Evolutionary conservation across 1,139 yeast species (phyloP).

Genomic region (Hyphopichia wangnamkhiaoensis): DNA sequence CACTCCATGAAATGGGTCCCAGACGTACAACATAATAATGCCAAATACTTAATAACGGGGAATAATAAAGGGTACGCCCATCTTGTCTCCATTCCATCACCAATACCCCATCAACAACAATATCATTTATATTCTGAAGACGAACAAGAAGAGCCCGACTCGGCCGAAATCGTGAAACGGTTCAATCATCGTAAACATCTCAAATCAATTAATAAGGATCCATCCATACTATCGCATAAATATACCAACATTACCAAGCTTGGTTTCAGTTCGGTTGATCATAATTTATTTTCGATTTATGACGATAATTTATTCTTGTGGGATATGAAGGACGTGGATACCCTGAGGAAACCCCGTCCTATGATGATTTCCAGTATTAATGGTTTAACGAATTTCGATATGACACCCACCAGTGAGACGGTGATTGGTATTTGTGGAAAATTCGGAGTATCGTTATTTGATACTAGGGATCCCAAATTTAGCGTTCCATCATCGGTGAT

Average conservation of each 20-base stretch:
- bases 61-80: constrained; percentile 72
- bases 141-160: constrained; percentile 32
- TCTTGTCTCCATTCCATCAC: constrained; percentile 64
- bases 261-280: constrained; percentile 20
- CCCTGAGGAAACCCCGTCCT: constrained; percentile 45
- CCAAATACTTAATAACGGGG: constrained; percentile 58
- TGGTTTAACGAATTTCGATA: constrained; percentile 56
- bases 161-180: constrained; percentile 73
- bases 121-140: constrained; percentile 9
- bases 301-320: constrained; percentile 68
- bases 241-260: constrained; percentile 29
- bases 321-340: constrained; percentile 62
- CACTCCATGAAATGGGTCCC: constrained; percentile 67
- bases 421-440: constrained; percentile 62
- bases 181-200: constrained; percentile 73
- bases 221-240: constrained; percentile 18
- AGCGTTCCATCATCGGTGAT: constrained; percentile 30
- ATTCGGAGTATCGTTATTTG: constrained; percentile 71
- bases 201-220: constrained; percentile 24
- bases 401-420: constrained; percentile 37
- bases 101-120: constrained; percentile 16
- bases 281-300: constrained; percentile 53
- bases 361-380: constrained; percentile 51
- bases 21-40: constrained; percentile 22
- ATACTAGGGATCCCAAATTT: constrained; percentile 51